These are phyloP conservation scores for Trichophyton mentagrophytes DNA, from an alignment of 2,329 filamentous ascomycete genomes.

Conservation along the genomic window DNA sequence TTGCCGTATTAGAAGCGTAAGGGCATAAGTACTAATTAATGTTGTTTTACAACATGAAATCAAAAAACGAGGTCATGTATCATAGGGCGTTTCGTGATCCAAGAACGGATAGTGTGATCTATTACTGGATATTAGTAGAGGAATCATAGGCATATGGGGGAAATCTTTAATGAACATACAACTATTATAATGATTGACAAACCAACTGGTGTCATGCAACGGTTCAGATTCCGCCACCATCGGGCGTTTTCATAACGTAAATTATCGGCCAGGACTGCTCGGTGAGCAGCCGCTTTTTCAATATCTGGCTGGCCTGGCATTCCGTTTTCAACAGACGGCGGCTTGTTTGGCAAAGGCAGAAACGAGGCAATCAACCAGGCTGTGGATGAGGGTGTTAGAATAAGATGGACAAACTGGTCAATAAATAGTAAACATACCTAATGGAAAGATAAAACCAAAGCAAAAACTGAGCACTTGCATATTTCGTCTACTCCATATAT, in stretches of 20 bases:
- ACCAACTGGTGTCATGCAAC: slow-evolving; percentile 47
- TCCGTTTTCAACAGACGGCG: slow-evolving; percentile 39
- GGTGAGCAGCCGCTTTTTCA: slow-evolving; percentile 34
- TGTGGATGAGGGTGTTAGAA: slow-evolving; percentile 21
- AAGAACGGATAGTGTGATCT: slow-evolving; percentile 13
- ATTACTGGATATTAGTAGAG: slow-evolving; percentile 6
- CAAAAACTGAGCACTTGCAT: slow-evolving; percentile 63
- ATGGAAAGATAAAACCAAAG: slow-evolving; percentile 63
- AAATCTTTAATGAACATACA: slow-evolving; percentile 29
- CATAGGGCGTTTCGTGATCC: slow-evolving; percentile 6
- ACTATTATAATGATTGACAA: slow-evolving; percentile 43
- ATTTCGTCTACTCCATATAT: slow-evolving; percentile 54
- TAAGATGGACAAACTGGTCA: slow-evolving; percentile 11
- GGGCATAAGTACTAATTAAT: slow-evolving; percentile 7
- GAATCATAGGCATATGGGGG: background rate
- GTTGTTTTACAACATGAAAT: slow-evolving; percentile 5
- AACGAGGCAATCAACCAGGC: slow-evolving; percentile 72
- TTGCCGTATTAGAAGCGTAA: slow-evolving; percentile 6
- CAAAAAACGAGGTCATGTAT: slow-evolving; percentile 6
- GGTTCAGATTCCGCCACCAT: slow-evolving; percentile 53
- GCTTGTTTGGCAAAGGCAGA: slow-evolving; percentile 54
- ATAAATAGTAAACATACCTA: slow-evolving; percentile 39
- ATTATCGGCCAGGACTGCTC: slow-evolving; percentile 34
- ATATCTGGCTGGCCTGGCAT: slow-evolving; percentile 22
- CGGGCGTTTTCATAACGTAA: slow-evolving; percentile 46